phyloP scores from a whole-genome alignment of 2,329 filamentous ascomycete species.

The Coniochaeta sp. region DNA sequence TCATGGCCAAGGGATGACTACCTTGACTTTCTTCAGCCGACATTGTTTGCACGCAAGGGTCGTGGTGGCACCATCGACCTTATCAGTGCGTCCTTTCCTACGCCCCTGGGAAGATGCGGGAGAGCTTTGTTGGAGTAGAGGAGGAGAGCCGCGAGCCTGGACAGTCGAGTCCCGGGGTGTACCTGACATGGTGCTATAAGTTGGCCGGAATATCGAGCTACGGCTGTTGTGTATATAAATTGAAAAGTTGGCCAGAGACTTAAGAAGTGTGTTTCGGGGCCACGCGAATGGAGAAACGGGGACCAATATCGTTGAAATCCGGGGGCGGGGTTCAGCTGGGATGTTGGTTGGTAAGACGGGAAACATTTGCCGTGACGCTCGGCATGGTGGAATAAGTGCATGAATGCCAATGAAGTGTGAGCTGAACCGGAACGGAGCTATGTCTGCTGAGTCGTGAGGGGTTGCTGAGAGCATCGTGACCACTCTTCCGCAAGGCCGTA shows the following conservation, averaged over 20 bases:
- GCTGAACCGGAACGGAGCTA: too few species aligned
- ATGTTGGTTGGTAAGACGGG: background rate
- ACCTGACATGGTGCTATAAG: background rate
- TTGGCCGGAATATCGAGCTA: too few species aligned
- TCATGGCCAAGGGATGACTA: background rate
- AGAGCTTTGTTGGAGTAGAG: background rate
- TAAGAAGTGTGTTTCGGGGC: too few species aligned
- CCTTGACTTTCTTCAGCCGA: background rate
- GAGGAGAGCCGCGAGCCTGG: background rate
- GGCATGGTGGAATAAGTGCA: too few species aligned
- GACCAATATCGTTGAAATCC: too few species aligned
- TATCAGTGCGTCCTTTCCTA: background rate
- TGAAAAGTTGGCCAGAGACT: too few species aligned
- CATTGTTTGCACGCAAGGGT: background rate
- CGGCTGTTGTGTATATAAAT: too few species aligned
- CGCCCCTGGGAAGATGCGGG: background rate
- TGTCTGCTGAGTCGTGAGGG: too few species aligned
- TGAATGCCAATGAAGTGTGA: too few species aligned
- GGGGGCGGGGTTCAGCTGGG: background rate
- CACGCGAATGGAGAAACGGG: too few species aligned
- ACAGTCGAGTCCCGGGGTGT: background rate
- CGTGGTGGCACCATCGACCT: background rate
- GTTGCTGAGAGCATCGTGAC: too few species aligned
- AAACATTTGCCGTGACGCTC: background rate
- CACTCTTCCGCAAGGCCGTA: too few species aligned